Evolutionary conservation across 768 basidiomycete genomes (phyloP), one percentile per base, ranked within the genome.

Genomic region (Trametes maxima): DNA sequence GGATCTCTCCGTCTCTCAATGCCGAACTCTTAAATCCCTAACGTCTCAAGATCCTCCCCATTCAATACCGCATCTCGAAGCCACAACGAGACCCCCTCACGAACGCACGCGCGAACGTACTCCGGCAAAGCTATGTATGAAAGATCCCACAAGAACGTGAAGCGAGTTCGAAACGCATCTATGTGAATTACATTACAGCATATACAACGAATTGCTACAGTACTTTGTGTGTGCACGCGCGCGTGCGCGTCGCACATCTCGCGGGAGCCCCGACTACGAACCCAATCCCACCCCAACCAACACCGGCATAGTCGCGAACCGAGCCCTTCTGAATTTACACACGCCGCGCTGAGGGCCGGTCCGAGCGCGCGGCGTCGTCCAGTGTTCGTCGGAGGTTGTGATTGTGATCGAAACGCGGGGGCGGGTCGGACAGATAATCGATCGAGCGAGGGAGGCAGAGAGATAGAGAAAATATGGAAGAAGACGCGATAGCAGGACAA

Each of bases 101-200:
- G 28, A 33, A 8, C 28, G 28, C 8, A 8, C 3, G 28, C 28
- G 28, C 8, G 28, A 33, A 33, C 28, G 28, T 33, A 8, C 28
- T 33, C 3, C 28, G 28, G 3, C n/a, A n/a, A n/a, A n/a, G 28
- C 28, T 33, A 33, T 33, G 28, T 33, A 33, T 8, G 28, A 33
- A 33, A 33, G 4, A 33, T 33, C 28, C 28, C 28, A 33, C 28
- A 19, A 10, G 51, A 52, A 52, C 11, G 51, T 2, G 21, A 3
- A 33, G 28, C 28, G 28, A 33, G 28, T 33, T 33, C 28, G 28
- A 33, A 33, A 40, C 62, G 40, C 54, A 56, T 63, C 62, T 63
- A 63, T 63, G 37, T 28, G 14, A 46, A 63, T 63, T 63, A 63
- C 40, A 59, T 48, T 57, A 63, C 62, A 63, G 46, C 51, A 63